phyloP scores from a whole-genome alignment of 441 rosid species.

The Pelargonium myrrhifolium region DNA sequence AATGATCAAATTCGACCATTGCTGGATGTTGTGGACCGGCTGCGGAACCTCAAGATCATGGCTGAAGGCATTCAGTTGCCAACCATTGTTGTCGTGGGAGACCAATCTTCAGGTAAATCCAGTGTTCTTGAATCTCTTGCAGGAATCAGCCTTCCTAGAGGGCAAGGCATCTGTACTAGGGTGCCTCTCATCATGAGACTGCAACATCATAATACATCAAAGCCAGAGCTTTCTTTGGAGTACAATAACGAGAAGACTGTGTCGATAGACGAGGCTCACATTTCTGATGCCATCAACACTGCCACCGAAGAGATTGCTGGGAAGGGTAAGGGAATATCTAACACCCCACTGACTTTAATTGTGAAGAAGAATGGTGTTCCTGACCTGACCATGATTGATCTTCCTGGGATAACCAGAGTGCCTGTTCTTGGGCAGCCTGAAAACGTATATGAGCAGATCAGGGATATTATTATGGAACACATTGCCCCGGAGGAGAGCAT shows the following conservation, averaged over 20 bases:
- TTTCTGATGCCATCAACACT: conserved; percentile 15
- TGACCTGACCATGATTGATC: too few relatives aligned
- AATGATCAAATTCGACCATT: conserved; percentile 24
- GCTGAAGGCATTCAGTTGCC: conserved; percentile 30
- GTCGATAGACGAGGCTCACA: conserved; percentile 14
- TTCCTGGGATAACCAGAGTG: too few relatives aligned
- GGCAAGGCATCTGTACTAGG: conserved; percentile 30
- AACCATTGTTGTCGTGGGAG: conserved; percentile 33
- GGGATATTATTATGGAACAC: too few relatives aligned
- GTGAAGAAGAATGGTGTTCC: too few relatives aligned
- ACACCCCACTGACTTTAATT: too few relatives aligned
- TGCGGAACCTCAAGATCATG: conserved; percentile 18
- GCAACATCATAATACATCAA: conserved; percentile 11
- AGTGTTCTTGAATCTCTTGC: conserved; percentile 35
- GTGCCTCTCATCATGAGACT: conserved; percentile 30
- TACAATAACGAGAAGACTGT: conserved; percentile 14
- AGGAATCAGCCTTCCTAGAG: conserved; percentile 27
- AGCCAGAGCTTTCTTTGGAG: conserved; percentile 21
- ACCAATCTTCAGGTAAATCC: conserved; percentile 34
- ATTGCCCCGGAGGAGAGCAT: too few relatives aligned
- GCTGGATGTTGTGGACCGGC: conserved; percentile 26
- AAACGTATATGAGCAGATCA: too few relatives aligned
- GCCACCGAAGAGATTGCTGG: conserved; percentile 32
- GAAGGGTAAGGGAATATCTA: conserved; percentile 25
- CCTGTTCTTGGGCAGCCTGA: too few relatives aligned